A percentile compares a stretch with the other conserved stretches of the same genome.
phyloP scores from a whole-genome alignment of 1,139 yeast genomes.

The Yamadazyma blattariae region DNA sequence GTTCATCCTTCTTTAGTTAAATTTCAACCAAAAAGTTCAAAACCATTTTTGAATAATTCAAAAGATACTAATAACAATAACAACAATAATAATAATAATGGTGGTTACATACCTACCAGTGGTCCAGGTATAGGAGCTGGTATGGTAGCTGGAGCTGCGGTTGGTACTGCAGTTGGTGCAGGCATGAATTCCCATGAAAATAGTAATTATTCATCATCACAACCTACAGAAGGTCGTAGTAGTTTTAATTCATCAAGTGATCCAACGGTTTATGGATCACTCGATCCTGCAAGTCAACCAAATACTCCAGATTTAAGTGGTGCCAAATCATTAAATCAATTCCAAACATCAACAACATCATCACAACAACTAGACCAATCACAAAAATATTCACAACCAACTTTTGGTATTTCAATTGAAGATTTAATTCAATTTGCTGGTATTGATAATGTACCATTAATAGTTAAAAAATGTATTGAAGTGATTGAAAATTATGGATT shows the following conservation, averaged over 20 bases:
- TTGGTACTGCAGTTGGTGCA: slow-evolving; percentile 17
- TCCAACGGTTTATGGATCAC: slow-evolving; percentile 24
- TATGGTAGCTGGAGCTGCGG: slow-evolving; percentile 9
- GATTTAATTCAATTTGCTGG: slow-evolving; percentile 75
- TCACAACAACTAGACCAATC: slow-evolving; percentile 15
- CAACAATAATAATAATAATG: background rate
- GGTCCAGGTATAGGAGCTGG: background rate
- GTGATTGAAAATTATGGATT: slow-evolving; percentile 82
- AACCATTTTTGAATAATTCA: slow-evolving; percentile 38
- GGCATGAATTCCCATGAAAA: background rate
- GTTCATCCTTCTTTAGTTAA: slow-evolving; percentile 69
- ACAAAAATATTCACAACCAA: slow-evolving; percentile 42
- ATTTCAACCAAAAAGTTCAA: slow-evolving; percentile 23
- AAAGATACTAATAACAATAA: slow-evolving; percentile 1
- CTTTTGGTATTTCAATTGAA: slow-evolving; percentile 81
- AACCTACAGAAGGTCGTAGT: background rate
- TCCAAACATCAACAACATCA: slow-evolving; percentile 5
- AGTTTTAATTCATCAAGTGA: background rate
- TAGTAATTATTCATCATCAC: background rate
- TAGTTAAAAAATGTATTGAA: slow-evolving; percentile 85
- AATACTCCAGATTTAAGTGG: slow-evolving; percentile 32
- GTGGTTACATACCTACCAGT: background rate
- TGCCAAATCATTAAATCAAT: slow-evolving; percentile 33
- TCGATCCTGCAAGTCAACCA: slow-evolving; percentile 37
- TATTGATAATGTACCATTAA: slow-evolving; percentile 84